These are phyloP conservation scores for Lactarius indigo DNA, from an alignment of 768 basidiomycete genomes.

Conservation along the genomic window DNA sequence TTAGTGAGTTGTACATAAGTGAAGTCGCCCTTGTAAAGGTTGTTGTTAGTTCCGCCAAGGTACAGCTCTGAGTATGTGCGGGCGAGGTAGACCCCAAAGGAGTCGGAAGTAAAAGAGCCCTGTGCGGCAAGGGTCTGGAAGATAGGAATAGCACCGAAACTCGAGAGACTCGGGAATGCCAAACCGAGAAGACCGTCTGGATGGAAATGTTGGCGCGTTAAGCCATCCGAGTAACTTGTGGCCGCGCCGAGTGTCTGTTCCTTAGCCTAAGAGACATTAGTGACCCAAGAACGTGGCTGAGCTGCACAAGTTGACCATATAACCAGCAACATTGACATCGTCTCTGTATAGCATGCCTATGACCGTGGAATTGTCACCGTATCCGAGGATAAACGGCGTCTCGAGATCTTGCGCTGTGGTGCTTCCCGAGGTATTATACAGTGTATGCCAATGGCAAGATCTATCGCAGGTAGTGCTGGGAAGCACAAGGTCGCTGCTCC, in stretches of 20 bases:
- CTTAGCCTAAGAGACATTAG: slow-evolving; percentile 19
- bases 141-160: slow-evolving; percentile 25
- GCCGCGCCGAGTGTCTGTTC: slow-evolving; percentile 46
- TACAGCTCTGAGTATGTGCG: slow-evolving; percentile 27
- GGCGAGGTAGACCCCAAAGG: slow-evolving; percentile 48
- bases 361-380: slow-evolving; percentile 40
- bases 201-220: slow-evolving; percentile 23
- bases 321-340: slow-evolving; percentile 18
- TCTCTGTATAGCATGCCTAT: slow-evolving; percentile 42
- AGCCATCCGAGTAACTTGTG: slow-evolving; percentile 32
- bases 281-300: background rate
- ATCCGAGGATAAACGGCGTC: slow-evolving; percentile 34
- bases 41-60: slow-evolving; percentile 10
- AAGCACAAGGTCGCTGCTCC: slow-evolving; percentile 34
- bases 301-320: slow-evolving; percentile 22
- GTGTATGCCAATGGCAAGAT: slow-evolving; percentile 29
- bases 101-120: slow-evolving; percentile 33
- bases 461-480: slow-evolving; percentile 31
- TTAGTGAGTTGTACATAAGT: slow-evolving; percentile 2
- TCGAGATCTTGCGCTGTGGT: slow-evolving; percentile 27
- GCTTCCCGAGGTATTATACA: slow-evolving; percentile 4
- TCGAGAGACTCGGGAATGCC: slow-evolving; percentile 31
- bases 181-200: slow-evolving; percentile 45
- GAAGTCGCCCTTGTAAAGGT: slow-evolving; percentile 1
- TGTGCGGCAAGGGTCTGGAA: slow-evolving; percentile 43